phyloP scores from a whole-genome alignment of 164 flowering plant genomes.

The grape (Vitis vinifera) region DNA sequence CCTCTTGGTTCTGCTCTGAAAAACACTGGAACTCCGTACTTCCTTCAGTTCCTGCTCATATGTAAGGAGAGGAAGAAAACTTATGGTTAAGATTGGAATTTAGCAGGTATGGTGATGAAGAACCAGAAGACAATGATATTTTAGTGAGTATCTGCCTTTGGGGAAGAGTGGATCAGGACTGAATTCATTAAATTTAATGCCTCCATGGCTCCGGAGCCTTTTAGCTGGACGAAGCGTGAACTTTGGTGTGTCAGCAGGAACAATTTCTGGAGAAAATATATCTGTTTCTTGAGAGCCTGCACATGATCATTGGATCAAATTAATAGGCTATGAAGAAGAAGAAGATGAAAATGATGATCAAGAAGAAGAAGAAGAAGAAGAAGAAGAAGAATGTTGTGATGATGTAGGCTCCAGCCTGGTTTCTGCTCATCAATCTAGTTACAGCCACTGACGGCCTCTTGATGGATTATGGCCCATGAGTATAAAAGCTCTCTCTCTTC shows the following conservation, averaged over 20 bases:
- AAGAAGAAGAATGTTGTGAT: background rate
- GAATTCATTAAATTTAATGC: conserved; percentile 16
- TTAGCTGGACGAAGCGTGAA: conserved; percentile 28
- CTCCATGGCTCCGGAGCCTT: conserved; percentile 29
- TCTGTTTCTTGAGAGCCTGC: conserved; percentile 33
- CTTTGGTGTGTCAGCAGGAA: conserved; percentile 18
- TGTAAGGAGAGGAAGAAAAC: conserved; percentile 3
- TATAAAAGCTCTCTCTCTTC: background rate
- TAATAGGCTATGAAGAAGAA: background rate
- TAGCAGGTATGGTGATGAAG: background rate
- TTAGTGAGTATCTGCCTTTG: conserved; percentile 27
- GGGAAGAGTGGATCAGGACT: conserved; percentile 29
- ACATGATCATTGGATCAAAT: conserved; percentile 4
- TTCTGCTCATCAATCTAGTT: background rate
- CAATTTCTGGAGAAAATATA: conserved; percentile 27
- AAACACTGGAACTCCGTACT: conserved; percentile 27
- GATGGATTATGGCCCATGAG: conserved; percentile 3
- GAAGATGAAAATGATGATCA: background rate
- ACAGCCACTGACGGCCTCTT: background rate
- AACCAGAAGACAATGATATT: conserved; percentile 4
- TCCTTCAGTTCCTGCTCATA: conserved; percentile 40
- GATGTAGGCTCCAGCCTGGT: background rate
- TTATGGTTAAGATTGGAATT: background rate
- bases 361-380: background rate
- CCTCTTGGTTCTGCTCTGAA: conserved; percentile 43